Percentiles rank a stretch among this genome's conserved stretches.
Evolutionary conservation across 768 basidiomycete genomes (phyloP).

Genomic region (Termitomyces sp.): DNA sequence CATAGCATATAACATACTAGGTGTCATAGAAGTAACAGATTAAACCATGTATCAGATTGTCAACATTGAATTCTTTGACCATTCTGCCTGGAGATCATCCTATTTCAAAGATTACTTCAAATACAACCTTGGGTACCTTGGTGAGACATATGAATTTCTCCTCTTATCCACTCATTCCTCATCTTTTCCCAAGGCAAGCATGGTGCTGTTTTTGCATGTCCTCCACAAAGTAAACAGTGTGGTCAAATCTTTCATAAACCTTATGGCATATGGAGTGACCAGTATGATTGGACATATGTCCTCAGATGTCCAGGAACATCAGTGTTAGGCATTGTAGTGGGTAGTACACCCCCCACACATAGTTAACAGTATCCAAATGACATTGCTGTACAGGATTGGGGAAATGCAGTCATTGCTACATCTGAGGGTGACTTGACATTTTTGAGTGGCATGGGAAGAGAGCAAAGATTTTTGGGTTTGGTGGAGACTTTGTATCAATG

Average conservation of each 20-base stretch:
- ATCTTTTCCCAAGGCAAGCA: slow-evolving; percentile 61
- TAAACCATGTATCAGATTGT: slow-evolving; percentile 89
- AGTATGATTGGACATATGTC: slow-evolving; percentile 77
- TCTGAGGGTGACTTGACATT: slow-evolving; percentile 84
- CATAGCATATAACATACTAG: slow-evolving; percentile 89
- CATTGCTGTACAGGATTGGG: slow-evolving; percentile 70
- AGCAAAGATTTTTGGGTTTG: slow-evolving; percentile 79
- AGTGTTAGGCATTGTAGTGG: slow-evolving; percentile 77
- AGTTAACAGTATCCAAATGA: slow-evolving; percentile 42
- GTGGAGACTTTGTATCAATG: slow-evolving; percentile 92
- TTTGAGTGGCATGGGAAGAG: slow-evolving; percentile 87
- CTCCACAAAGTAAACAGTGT: slow-evolving; percentile 61
- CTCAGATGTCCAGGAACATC: slow-evolving; percentile 51
- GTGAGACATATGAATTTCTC: slow-evolving; percentile 33
- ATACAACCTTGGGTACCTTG: slow-evolving; percentile 79
- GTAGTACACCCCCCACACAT: slow-evolving; percentile 56
- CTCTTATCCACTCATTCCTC: neutral
- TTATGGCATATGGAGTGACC: slow-evolving; percentile 74
- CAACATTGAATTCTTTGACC: slow-evolving; percentile 93
- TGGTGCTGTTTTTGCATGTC: slow-evolving; percentile 83
- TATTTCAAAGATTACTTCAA: slow-evolving; percentile 86
- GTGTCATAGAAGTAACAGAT: slow-evolving; percentile 88
- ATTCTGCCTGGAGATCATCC: slow-evolving; percentile 69
- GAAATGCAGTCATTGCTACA: slow-evolving; percentile 85
- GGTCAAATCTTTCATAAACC: slow-evolving; percentile 83